Conservation (phyloP, 2,329 filamentous ascomycete genomes). For the Drechslerella stenobrocha region DNA sequence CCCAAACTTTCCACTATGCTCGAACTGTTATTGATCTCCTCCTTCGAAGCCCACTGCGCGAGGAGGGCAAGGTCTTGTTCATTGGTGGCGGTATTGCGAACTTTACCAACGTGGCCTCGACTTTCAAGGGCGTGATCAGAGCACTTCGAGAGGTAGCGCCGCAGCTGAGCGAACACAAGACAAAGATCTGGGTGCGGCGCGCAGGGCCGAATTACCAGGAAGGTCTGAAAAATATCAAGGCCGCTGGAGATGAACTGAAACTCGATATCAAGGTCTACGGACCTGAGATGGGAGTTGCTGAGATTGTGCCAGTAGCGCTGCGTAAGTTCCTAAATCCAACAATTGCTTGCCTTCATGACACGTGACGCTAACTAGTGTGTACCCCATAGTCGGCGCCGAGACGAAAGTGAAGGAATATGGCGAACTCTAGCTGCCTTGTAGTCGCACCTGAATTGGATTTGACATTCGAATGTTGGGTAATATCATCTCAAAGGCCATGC, state of each 20-base stretch:
- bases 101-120: slow-evolving; percentile 99
- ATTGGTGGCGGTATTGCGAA: slow-evolving; percentile 99
- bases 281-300: slow-evolving; percentile 83
- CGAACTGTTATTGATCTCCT: slow-evolving; percentile 95
- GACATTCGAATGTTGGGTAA: no score
- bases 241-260: slow-evolving; percentile 87
- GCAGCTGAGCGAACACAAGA: slow-evolving; percentile 89
- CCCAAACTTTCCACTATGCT: slow-evolving; percentile 98
- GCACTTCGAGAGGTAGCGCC: slow-evolving; percentile 87
- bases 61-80: slow-evolving; percentile 97
- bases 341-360: background rate
- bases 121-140: slow-evolving; percentile 99
- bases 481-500: slow-evolving; percentile 5
- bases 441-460: background rate
- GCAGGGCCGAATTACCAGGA: slow-evolving; percentile 98
- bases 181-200: slow-evolving; percentile 83
- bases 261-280: slow-evolving; percentile 91
- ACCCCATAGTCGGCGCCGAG: slow-evolving; percentile 23
- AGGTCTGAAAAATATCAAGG: slow-evolving; percentile 99
- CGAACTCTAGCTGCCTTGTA: slow-evolving; percentile 19
- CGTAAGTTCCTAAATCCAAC: slow-evolving; percentile 31
- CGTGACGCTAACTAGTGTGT: slow-evolving; percentile 1
- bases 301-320: slow-evolving; percentile 92
- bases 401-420: slow-evolving; percentile 48
- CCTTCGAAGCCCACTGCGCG: slow-evolving; percentile 81